A percentile compares a stretch with the other conserved stretches of the same genome.
Evolutionary conservation across 139 green algal species (phyloP).

Genomic region (Chlorella vulgaris): DNA sequence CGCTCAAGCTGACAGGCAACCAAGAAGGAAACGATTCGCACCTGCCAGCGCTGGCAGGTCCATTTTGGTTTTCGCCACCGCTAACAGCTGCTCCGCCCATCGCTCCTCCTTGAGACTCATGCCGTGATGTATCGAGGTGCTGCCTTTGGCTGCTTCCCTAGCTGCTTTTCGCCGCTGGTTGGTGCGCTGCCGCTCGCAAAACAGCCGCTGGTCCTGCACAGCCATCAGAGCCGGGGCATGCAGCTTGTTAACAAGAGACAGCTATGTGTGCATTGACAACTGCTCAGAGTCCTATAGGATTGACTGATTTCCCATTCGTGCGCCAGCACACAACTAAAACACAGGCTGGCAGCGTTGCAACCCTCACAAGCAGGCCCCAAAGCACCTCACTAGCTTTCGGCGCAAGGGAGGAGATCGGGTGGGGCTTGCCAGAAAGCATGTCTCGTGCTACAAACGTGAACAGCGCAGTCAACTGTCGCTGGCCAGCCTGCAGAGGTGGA

Average conservation of each 20-base stretch:
- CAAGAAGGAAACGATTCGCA: not conserved
- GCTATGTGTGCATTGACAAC: not conserved
- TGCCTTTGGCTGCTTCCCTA: not conserved
- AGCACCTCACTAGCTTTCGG: constrained; percentile 32
- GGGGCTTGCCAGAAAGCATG: constrained; percentile 47
- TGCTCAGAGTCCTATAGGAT: too few relatives aligned
- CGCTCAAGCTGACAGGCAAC: not conserved
- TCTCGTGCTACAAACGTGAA: constrained; percentile 41
- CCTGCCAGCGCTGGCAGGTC: constrained; percentile 21
- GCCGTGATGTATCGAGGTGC: not conserved
- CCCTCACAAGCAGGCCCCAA: too few relatives aligned
- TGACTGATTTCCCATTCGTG: too few relatives aligned
- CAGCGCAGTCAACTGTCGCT: constrained; percentile 4
- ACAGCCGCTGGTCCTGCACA: constrained; percentile 25
- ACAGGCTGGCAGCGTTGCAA: not conserved
- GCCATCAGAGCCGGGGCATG: not conserved
- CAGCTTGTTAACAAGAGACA: not conserved
- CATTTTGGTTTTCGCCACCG: constrained; percentile 23
- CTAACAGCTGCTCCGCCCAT: constrained; percentile 44
- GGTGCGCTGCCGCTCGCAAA: constrained; percentile 53
- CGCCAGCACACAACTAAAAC: too few relatives aligned
- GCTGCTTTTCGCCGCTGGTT: constrained; percentile 53
- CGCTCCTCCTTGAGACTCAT: constrained; percentile 16
- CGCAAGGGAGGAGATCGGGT: constrained; percentile 58
- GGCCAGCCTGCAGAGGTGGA: not conserved